phyloP scores from a whole-genome alignment of 2,329 filamentous ascomycete species.

The Emergomyces africanus region DNA sequence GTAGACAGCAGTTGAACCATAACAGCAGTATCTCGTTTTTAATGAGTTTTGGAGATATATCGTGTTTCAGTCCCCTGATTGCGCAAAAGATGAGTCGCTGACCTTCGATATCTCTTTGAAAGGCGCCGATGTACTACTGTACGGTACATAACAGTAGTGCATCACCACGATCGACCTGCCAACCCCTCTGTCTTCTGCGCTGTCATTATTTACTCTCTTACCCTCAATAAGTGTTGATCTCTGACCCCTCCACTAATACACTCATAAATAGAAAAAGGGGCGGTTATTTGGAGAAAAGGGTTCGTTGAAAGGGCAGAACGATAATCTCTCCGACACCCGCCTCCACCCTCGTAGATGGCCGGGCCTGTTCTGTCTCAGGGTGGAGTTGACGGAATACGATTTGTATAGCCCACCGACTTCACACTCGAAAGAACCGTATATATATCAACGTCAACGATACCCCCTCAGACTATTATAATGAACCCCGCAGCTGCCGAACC shows the following conservation, averaged over 20 bases:
- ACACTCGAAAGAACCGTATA: background rate
- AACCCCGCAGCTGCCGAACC: background rate
- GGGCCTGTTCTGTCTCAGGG: background rate
- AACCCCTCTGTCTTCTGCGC: background rate
- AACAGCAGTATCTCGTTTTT: background rate
- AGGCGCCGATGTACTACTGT: too few relatives aligned
- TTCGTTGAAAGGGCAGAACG: background rate
- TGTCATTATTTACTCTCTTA: background rate
- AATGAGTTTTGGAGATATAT: background rate
- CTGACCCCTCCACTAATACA: background rate
- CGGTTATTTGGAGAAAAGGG: background rate
- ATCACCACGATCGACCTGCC: too few relatives aligned
- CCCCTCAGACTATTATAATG: background rate
- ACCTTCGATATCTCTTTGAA: background rate
- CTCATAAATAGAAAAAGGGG: background rate
- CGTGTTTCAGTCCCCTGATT: background rate
- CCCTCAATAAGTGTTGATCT: background rate
- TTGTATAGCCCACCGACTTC: background rate
- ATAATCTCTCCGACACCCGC: background rate
- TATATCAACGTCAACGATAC: background rate
- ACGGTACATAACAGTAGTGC: too few relatives aligned
- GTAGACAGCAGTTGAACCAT: background rate
- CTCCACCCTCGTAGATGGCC: background rate
- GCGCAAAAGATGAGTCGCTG: background rate
- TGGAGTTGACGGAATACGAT: slow-evolving; percentile 1